Conservation (phyloP, 1,139 yeast genomes). For the Saccharomyces hybrid region DNA sequence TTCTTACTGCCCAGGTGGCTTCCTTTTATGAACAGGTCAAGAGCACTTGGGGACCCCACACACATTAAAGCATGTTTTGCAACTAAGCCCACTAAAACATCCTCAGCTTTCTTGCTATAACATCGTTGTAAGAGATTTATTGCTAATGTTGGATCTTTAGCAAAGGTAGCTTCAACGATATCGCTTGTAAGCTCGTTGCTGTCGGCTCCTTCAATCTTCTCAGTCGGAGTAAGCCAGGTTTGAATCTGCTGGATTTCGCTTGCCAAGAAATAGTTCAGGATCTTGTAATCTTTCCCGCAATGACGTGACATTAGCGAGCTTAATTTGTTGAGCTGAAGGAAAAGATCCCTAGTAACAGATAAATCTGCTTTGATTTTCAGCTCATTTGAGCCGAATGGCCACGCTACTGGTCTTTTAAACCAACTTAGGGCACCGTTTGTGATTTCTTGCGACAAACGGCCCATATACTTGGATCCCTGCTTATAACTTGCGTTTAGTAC, state of each 20-base stretch:
- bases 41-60: conserved; percentile 54
- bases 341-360: conserved; percentile 49
- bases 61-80: conserved; percentile 55
- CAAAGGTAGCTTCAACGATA: conserved; percentile 48
- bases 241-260: conserved; percentile 67
- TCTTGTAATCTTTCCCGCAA: conserved; percentile 18
- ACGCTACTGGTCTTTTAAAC: conserved; percentile 58
- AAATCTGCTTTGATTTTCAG: conserved; percentile 66
- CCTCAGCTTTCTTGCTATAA: conserved; percentile 37
- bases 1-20: conserved; percentile 26
- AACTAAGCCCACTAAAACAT: conserved; percentile 43
- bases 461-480: conserved; percentile 39
- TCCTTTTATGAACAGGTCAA: conserved; percentile 48
- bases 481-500: conserved; percentile 51
- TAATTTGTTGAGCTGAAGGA: conserved; percentile 29
- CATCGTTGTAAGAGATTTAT: conserved; percentile 61
- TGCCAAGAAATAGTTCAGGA: conserved; percentile 47
- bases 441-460: conserved; percentile 44
- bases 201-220: conserved; percentile 37
- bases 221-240: conserved; percentile 74
- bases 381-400: conserved; percentile 82
- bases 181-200: conserved; percentile 22
- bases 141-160: conserved; percentile 66
- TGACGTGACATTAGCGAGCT: conserved; percentile 11
- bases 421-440: conserved; percentile 68